Evolutionary conservation across 352 stramenopile species (phyloP).

Genomic region (Phytophthora meadii): DNA sequence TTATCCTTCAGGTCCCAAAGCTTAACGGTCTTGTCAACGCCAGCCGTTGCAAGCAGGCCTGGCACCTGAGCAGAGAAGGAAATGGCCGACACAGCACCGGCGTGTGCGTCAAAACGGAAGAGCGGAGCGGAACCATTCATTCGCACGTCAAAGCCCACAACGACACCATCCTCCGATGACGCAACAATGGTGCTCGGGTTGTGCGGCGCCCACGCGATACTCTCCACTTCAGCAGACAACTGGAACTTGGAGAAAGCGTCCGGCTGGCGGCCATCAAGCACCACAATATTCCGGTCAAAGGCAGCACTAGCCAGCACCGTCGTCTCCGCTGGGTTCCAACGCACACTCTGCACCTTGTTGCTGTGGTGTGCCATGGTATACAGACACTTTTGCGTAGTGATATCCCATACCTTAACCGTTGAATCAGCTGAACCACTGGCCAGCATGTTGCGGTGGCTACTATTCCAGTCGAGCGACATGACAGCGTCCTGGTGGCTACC

Average conservation of each 20-base stretch:
- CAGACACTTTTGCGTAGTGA: constrained; percentile 93
- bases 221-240: constrained; percentile 91
- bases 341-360: constrained; percentile 98
- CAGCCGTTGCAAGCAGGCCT: constrained; percentile 95
- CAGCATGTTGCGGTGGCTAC: constrained; percentile 96
- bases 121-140: constrained; percentile 93
- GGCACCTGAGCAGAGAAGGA: constrained; percentile 88
- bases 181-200: constrained; percentile 93
- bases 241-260: constrained; percentile 85
- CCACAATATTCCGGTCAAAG: constrained; percentile 95
- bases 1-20: constrained; percentile 95
- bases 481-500: constrained; percentile 98
- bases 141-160: constrained; percentile 96
- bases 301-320: constrained; percentile 96
- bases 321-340: constrained; percentile 97
- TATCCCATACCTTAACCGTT: constrained; percentile 98
- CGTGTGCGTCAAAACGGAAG: constrained; percentile 94
- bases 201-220: constrained; percentile 94
- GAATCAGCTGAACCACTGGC: constrained; percentile 97
- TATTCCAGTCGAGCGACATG: constrained; percentile 99
- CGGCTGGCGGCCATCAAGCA: constrained; percentile 93
- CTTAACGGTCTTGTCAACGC: constrained; percentile 98
- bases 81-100: constrained; percentile 85
- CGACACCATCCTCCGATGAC: constrained; percentile 94
- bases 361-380: constrained; percentile 98